Evolutionary conservation across 1,284 basidiomycete genomes (phyloP).

Genomic region (Kalmanozyma brasiliensis): DNA sequence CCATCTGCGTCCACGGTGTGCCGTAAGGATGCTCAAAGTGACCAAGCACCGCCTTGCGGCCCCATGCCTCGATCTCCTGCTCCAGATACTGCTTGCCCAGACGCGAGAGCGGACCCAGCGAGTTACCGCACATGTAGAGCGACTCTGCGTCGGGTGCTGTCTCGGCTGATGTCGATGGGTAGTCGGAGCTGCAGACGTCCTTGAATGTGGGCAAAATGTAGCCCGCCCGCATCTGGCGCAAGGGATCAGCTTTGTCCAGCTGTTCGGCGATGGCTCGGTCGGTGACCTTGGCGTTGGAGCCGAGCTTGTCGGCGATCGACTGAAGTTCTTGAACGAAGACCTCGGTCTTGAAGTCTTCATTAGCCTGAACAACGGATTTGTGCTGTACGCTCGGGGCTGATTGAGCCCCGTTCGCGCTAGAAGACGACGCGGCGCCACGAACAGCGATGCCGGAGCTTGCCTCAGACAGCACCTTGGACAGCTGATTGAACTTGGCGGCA

Average conservation of each 20-base stretch:
- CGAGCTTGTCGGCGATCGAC: conserved; percentile 40
- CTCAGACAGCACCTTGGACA: conserved; percentile 46
- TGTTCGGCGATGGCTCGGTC: conserved; percentile 44
- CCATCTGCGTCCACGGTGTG: conserved; percentile 85
- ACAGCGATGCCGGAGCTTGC: conserved; percentile 31
- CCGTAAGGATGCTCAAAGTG: conserved; percentile 88
- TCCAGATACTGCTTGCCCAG: conserved; percentile 78
- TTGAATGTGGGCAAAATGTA: conserved; percentile 53
- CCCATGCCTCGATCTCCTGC: conserved; percentile 91
- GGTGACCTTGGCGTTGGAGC: conserved; percentile 27
- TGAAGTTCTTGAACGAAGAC: conserved; percentile 37
- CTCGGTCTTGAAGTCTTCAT: conserved; percentile 34
- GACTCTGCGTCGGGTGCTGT: conserved; percentile 57
- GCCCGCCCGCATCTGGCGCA: conserved; percentile 41
- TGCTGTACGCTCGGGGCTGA: conserved; percentile 15
- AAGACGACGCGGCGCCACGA: conserved; percentile 4
- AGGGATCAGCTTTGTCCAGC: conserved; percentile 42
- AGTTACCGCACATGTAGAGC: conserved; percentile 96
- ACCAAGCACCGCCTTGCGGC: conserved; percentile 79
- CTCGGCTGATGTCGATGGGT: conserved; percentile 21
- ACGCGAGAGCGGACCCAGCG: conserved; percentile 84
- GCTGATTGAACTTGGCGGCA: conserved; percentile 36
- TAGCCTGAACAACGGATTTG: conserved; percentile 18
- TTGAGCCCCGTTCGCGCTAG: neutral
- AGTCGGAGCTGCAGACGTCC: conserved; percentile 43